Conservation (phyloP, 768 basidiomycete species). For the Pulveroboletus sp. region DNA sequence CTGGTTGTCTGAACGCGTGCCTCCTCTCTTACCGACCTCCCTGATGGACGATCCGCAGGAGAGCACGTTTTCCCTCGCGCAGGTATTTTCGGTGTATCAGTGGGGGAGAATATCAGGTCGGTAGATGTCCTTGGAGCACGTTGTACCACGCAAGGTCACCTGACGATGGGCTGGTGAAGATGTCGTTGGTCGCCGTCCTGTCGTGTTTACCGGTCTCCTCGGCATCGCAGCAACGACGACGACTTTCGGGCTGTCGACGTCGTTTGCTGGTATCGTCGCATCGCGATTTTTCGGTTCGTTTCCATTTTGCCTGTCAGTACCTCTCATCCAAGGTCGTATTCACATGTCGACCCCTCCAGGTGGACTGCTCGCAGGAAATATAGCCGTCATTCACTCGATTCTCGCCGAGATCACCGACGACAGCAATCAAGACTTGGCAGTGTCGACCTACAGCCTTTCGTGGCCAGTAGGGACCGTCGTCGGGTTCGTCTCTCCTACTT, state of each 20-base stretch:
- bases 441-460: conserved; percentile 52
- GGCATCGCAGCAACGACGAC: conserved; percentile 49
- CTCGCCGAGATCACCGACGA: conserved; percentile 60
- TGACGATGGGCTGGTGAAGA: conserved; percentile 32
- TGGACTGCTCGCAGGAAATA: conserved; percentile 57
- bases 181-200: conserved; percentile 54
- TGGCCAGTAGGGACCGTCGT: conserved; percentile 56
- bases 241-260: conserved; percentile 52
- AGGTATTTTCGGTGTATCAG: conserved; percentile 55
- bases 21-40: neutral
- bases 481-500: conserved; percentile 33
- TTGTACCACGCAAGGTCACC: neutral
- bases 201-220: conserved; percentile 48
- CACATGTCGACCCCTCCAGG: conserved; percentile 29
- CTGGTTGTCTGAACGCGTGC: conserved; percentile 10
- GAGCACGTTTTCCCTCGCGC: conserved; percentile 56
- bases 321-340: neutral
- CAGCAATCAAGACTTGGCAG: conserved; percentile 55
- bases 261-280: conserved; percentile 44
- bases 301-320: neutral
- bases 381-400: conserved; percentile 57
- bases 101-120: conserved; percentile 40
- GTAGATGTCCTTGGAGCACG: neutral
- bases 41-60: conserved; percentile 38
- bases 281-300: conserved; percentile 47